Conservation (phyloP, 176 grass and related monocot species). For the Tillandsia fasciculata region DNA sequence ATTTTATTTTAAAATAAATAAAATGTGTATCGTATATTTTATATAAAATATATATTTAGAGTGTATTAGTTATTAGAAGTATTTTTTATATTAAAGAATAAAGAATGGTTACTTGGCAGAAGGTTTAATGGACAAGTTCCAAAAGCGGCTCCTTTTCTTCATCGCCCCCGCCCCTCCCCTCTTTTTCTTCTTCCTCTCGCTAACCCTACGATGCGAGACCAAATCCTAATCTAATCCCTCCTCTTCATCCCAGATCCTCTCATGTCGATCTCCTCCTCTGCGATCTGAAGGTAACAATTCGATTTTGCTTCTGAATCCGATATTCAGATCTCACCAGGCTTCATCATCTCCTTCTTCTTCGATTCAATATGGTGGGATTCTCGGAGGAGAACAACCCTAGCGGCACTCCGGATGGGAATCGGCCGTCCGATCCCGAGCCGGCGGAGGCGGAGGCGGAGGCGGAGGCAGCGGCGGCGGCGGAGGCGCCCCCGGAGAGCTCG, state of each 20-base stretch:
- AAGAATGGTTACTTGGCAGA: no score
- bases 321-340: no score
- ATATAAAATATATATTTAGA: no score
- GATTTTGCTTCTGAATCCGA: no score
- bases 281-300: background rate
- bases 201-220: background rate
- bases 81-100: no score
- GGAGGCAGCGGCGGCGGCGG: constrained; percentile 16
- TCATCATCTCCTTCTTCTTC: background rate
- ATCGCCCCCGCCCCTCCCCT: no score
- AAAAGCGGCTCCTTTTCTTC: no score
- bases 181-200: background rate
- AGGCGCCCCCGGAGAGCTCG: constrained; percentile 27
- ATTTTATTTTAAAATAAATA: no score
- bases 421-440: background rate
- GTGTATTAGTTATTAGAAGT: no score
- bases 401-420: background rate
- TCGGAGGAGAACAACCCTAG: background rate
- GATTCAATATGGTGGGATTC: background rate
- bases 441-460: constrained; percentile 9
- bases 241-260: background rate
- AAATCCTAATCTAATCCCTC: background rate
- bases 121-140: no score
- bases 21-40: no score
- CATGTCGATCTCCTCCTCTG: background rate